These are phyloP conservation scores for Fraxinus baroniana DNA, from an alignment of 305 asterid species.

Conservation along the genomic window DNA sequence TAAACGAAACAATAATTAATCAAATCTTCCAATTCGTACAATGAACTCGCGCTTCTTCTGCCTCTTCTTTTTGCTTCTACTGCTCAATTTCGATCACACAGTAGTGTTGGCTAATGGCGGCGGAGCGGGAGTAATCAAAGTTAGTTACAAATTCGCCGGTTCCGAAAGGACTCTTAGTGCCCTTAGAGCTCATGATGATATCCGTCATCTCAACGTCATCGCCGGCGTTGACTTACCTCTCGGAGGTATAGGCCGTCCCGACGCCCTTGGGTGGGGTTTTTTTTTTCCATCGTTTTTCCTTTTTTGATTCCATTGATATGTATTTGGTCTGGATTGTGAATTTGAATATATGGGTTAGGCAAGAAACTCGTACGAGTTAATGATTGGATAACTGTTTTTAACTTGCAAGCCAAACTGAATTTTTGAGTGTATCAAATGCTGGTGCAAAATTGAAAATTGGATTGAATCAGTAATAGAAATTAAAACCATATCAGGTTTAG, in stretches of 20 bases:
- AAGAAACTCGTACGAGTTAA: background rate
- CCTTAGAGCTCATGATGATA: slow-evolving; percentile 77
- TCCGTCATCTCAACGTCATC: slow-evolving; percentile 72
- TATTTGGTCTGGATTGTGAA: background rate
- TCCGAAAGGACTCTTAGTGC: slow-evolving; percentile 65
- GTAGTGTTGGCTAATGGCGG: background rate
- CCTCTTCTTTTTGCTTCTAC: slow-evolving; percentile 22
- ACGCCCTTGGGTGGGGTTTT: slow-evolving; percentile 70
- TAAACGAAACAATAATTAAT: background rate
- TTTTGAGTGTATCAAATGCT: background rate
- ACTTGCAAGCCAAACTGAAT: background rate
- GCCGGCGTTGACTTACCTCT: slow-evolving; percentile 97
- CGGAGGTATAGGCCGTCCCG: slow-evolving; percentile 96
- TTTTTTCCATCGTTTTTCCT: background rate
- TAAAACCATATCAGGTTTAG: background rate
- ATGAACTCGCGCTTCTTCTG: slow-evolving; percentile 42
- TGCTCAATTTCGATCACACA: slow-evolving; percentile 24
- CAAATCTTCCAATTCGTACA: background rate
- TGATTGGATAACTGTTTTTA: background rate
- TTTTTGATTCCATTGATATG: background rate
- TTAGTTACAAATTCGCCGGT: slow-evolving; percentile 75
- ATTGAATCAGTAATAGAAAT: background rate
- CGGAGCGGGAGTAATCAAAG: slow-evolving; percentile 66
- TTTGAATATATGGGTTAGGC: background rate
- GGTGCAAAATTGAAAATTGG: background rate